Base-by-base conservation (phyloP, 148 eudicot species). In the Dianthus caryophyllus region DNA sequence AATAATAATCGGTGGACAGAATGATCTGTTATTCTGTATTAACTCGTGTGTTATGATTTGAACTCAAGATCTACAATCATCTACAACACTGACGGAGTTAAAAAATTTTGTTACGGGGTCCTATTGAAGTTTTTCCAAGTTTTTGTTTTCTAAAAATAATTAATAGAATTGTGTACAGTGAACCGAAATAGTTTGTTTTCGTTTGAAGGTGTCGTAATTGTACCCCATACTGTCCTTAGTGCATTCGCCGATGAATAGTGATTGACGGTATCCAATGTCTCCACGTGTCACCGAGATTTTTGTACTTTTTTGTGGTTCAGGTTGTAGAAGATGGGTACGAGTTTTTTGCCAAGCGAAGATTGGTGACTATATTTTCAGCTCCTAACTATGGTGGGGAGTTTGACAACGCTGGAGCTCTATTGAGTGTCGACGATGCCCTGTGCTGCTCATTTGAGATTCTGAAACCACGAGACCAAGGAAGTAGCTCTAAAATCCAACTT, bases 261-360 rank as follows among this genome's bases (percentile, higher is more conserved):
- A 11, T 14, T 8, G 43, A 33, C 38, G 14, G 29, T 33, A 33
- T 33, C 63, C 46, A 22, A 36, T 61, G 8, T 61, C 47, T 38
- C 26, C 65, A n/a, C 52, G 49, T 33, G 26, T 14, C 25, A 50
- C 18, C 47, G 12, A 41, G 31, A 24, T 36, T 12, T 9, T 64
- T 21, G 20, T 66, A 11, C 29, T 47, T 29, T 67, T 31, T 30
- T 57, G 31, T 27, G 56, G 20, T 80, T 62, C 80, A 91, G 97
- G 97, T 91, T 67, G 97, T 91, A 72, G 97, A 91, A 83, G 97
- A 91, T 75, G 97, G 97, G 13, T 91, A 88, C 56, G 97, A 91
- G 74, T 91, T 91, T 70, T 91, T 91, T 52, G 96, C 97, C 36
- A 84, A 80, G 71, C 76, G 97, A 75, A 82, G 87, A 80, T 78